Evolutionary conservation across 2,329 filamentous ascomycete genomes (phyloP).

Genomic region (Aspergillus hortae): DNA sequence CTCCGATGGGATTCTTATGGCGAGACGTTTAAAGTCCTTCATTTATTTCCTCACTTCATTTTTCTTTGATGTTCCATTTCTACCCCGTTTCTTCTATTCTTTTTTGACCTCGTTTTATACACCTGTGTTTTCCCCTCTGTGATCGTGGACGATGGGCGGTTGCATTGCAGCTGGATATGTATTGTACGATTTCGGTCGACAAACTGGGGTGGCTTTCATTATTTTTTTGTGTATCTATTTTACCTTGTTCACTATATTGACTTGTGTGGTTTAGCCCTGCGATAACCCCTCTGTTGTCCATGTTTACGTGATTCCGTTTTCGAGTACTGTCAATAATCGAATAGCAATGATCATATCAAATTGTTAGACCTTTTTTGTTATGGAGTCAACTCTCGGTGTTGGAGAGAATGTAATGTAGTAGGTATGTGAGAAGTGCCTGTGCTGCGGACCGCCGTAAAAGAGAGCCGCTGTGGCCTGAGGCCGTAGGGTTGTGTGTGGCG

Average conservation of each 20-base stretch:
- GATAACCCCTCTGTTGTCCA: conserved; percentile 9
- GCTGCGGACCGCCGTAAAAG: no score
- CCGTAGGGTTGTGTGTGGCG: no score
- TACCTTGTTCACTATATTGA: not conserved
- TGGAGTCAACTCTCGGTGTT: no score
- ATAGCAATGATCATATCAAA: not conserved
- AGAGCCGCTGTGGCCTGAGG: not conserved
- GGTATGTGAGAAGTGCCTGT: no score
- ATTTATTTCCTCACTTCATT: conserved; percentile 9
- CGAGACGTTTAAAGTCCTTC: conserved; percentile 12
- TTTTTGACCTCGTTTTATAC: conserved; percentile 4
- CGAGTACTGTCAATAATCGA: not conserved
- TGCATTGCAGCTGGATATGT: conserved; percentile 19
- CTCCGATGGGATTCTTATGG: conserved; percentile 11
- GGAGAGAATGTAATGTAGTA: not conserved
- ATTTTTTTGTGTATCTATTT: conserved; percentile 7
- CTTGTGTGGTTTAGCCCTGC: conserved; percentile 1
- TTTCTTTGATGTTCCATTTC: conserved; percentile 2
- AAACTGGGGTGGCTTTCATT: conserved; percentile 8
- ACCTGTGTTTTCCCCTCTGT: conserved; percentile 8
- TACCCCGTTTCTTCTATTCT: conserved; percentile 5
- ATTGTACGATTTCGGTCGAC: conserved; percentile 17
- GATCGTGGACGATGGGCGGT: conserved; percentile 8
- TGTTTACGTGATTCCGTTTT: not conserved
- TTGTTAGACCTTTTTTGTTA: no score